Percentiles rank a stretch among this genome's conserved stretches.
phyloP scores from a whole-genome alignment of 257 asterid species.

The Thymus mandschuricus region DNA sequence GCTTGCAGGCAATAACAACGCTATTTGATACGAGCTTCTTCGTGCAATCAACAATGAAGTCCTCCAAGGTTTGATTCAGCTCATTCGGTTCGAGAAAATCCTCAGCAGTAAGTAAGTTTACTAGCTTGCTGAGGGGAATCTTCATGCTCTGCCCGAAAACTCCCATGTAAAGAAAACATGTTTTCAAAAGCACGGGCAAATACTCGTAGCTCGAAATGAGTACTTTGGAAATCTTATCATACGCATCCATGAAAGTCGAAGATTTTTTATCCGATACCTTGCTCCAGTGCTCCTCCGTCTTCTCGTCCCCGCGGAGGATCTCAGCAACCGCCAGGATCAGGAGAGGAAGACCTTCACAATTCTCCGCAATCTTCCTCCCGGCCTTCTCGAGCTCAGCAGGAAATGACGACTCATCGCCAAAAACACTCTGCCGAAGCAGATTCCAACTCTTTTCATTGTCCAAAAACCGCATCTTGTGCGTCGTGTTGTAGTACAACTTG shows the following conservation, averaged over 20 bases:
- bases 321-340: constrained; percentile 30
- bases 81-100: constrained; percentile 6
- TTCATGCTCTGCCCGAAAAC: constrained; percentile 5
- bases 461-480: neutral
- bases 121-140: constrained; percentile 15
- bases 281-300: constrained; percentile 14
- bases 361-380: constrained; percentile 20
- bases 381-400: constrained; percentile 19
- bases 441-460: neutral
- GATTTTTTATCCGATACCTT: constrained; percentile 4
- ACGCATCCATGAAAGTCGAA: neutral
- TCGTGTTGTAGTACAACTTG: no score
- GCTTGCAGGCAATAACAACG: neutral
- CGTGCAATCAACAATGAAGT: neutral
- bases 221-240: neutral
- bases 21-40: neutral
- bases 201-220: constrained; percentile 30
- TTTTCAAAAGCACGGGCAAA: constrained; percentile 1
- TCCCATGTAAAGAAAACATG: constrained; percentile 15
- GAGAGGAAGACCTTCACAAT: constrained; percentile 35
- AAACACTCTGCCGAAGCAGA: neutral
- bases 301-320: neutral
- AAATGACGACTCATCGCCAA: neutral
- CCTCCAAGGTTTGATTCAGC: neutral
- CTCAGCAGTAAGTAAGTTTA: constrained; percentile 14